Conservation (phyloP, 139 green algal genomes). For the Chlamydomonas urium region DNA sequence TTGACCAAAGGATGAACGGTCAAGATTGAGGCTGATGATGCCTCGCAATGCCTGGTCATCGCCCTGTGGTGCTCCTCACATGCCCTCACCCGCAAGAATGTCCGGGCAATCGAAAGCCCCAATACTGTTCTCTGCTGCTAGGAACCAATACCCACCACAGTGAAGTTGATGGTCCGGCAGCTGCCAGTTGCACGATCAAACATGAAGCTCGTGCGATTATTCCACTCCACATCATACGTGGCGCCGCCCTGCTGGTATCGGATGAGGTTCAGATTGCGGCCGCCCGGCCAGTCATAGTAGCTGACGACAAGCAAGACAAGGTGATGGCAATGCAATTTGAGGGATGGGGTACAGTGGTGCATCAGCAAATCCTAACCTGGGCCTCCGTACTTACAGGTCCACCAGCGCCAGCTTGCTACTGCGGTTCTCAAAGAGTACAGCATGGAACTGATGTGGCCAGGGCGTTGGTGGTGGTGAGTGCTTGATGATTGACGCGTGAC, state of each 20-base stretch:
- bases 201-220: slow-evolving; percentile 14
- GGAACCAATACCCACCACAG: too few species aligned
- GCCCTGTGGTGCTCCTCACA: too few species aligned
- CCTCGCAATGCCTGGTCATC: too few species aligned
- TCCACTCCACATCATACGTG: slow-evolving; percentile 8
- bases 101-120: too few species aligned
- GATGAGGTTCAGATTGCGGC: slow-evolving; percentile 20
- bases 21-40: too few species aligned
- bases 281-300: slow-evolving; percentile 13
- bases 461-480: too few species aligned
- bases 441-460: slow-evolving; percentile 17
- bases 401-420: not conserved
- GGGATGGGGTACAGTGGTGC: not conserved
- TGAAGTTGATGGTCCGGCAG: slow-evolving; percentile 7
- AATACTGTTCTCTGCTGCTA: not conserved
- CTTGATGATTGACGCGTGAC: too few species aligned
- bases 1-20: too few species aligned
- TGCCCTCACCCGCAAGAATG: too few species aligned
- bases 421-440: slow-evolving; percentile 12
- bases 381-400: slow-evolving; percentile 3
- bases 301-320: not conserved
- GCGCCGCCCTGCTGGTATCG: slow-evolving; percentile 9
- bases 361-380: not conserved
- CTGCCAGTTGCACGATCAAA: not conserved
- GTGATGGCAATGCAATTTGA: not conserved